A percentile compares a stretch with the other conserved stretches of the same genome.
These are phyloP conservation scores for Lagenidium sp. DNA, from an alignment of 352 stramenopile species.

Conservation along the genomic window DNA sequence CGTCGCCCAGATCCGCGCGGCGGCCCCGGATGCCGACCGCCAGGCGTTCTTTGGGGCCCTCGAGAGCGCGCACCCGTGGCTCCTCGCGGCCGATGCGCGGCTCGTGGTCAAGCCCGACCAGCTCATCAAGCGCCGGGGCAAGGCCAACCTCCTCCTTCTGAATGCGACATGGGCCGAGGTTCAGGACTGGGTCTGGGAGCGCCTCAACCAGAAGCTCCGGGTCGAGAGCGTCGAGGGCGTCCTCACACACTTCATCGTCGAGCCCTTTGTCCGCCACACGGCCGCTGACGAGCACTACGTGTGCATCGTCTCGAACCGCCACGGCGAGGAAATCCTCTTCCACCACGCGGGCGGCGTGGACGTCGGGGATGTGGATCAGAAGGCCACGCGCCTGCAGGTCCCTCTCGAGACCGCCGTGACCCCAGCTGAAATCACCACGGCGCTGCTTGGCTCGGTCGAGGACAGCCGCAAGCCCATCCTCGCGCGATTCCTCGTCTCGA, in stretches of 20 bases:
- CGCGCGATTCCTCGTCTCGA: conserved; percentile 84
- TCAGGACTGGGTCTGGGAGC: conserved; percentile 91
- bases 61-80: conserved; percentile 76
- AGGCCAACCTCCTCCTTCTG: conserved; percentile 92
- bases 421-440: conserved; percentile 53
- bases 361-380: conserved; percentile 93
- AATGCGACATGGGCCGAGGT: conserved; percentile 91
- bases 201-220: conserved; percentile 90
- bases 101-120: conserved; percentile 97
- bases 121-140: conserved; percentile 96
- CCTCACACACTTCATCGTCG: conserved; percentile 96
- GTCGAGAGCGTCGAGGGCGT: conserved; percentile 88
- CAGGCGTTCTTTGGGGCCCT: conserved; percentile 64
- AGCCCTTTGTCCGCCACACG: conserved; percentile 94
- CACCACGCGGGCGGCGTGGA: conserved; percentile 94
- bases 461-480: conserved; percentile 67
- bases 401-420: conserved; percentile 62
- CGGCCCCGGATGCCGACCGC: conserved; percentile 6
- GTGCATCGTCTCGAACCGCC: conserved; percentile 92
- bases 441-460: conserved; percentile 80
- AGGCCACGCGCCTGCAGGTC: conserved; percentile 88
- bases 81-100: conserved; percentile 62
- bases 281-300: conserved; percentile 95
- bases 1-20: conserved; percentile 62
- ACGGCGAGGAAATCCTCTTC: conserved; percentile 95